Evolutionary conservation across 2,329 filamentous ascomycete genomes (phyloP).

Genomic region (Teratosphaeria epicoccoides): DNA sequence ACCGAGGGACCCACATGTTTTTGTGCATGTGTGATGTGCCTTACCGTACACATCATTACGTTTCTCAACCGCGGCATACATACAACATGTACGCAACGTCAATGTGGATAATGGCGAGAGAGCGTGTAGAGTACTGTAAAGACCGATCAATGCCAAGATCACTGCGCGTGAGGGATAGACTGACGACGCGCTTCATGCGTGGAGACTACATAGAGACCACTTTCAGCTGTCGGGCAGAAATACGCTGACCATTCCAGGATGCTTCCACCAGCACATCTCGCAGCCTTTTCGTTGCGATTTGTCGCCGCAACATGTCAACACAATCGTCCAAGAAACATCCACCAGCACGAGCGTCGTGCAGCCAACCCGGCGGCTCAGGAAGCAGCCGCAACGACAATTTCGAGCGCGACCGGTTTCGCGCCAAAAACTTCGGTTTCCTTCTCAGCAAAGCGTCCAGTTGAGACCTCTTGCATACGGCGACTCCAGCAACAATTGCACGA

Average conservation of each 20-base stretch:
- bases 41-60: too few species aligned
- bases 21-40: too few species aligned
- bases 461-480: not conserved
- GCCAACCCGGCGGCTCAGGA: not conserved
- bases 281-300: not conserved
- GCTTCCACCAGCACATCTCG: not conserved
- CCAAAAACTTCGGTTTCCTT: not conserved
- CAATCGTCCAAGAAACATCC: not conserved
- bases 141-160: too few species aligned
- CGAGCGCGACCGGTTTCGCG: not conserved
- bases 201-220: too few species aligned
- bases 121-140: too few species aligned
- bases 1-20: too few species aligned
- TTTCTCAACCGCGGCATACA: too few species aligned
- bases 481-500: not conserved
- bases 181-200: too few species aligned
- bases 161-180: too few species aligned
- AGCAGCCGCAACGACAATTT: not conserved
- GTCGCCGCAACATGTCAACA: not conserved
- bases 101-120: too few species aligned
- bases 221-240: too few species aligned
- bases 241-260: not conserved
- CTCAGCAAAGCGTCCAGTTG: not conserved
- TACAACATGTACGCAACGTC: too few species aligned
- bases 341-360: conserved; percentile 3